phyloP scores from a whole-genome alignment of 1,284 basidiomycete species.

The Puccinia brachypodii region DNA sequence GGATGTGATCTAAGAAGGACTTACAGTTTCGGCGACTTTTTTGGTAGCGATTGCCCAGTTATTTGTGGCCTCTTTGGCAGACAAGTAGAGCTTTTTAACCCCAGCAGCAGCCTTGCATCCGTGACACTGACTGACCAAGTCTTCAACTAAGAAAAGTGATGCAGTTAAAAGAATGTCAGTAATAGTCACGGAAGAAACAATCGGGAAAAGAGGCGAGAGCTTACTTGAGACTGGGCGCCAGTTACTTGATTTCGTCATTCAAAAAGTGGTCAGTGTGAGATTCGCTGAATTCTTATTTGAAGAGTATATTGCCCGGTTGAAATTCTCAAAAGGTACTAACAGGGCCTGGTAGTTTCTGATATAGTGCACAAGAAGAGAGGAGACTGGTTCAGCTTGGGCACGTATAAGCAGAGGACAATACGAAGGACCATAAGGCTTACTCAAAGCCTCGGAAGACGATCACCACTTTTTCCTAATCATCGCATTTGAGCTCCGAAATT shows the following conservation, averaged over 20 bases:
- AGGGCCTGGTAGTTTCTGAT: not conserved
- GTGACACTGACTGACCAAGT: conserved; percentile 48
- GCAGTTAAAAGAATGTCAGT: not conserved
- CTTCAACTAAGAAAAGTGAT: conserved; percentile 47
- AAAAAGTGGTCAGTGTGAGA: not conserved
- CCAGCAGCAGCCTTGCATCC: conserved; percentile 50
- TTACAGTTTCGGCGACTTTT: conserved; percentile 31
- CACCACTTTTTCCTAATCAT: conserved; percentile 49
- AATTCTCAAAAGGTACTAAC: not conserved
- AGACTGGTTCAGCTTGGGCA: not conserved
- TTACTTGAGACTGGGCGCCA: conserved; percentile 6
- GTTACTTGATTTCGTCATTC: not conserved
- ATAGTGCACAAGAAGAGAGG: not conserved
- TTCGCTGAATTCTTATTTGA: not conserved
- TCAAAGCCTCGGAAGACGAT: conserved; percentile 50
- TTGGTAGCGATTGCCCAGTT: conserved; percentile 50
- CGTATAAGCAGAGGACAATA: not conserved
- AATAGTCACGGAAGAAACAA: not conserved
- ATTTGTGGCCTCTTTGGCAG: conserved; percentile 49
- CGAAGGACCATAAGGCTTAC: not conserved
- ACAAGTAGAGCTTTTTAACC: conserved; percentile 49
- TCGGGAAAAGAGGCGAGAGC: not conserved
- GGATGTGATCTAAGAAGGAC: not conserved
- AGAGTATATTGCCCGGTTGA: not conserved
- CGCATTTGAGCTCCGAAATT: not conserved